phyloP scores from a whole-genome alignment of 2,329 filamentous ascomycete species.

The Nakataea oryzae region DNA sequence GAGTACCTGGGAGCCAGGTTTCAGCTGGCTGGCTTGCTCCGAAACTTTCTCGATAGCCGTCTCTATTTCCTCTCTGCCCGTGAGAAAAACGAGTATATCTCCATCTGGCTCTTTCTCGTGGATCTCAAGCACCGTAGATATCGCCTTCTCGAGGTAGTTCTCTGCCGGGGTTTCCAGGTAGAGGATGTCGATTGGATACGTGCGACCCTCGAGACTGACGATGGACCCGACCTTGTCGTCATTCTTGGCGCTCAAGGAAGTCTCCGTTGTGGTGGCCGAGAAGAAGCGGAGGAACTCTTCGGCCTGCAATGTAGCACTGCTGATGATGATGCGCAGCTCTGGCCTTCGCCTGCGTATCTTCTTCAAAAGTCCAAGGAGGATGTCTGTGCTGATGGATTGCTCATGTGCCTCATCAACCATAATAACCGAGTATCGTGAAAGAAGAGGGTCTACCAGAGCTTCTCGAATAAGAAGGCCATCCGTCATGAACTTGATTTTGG shows the following conservation, averaged over 20 bases:
- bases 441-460: conserved; percentile 80
- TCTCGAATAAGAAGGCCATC: conserved; percentile 87
- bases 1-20: conserved; percentile 45
- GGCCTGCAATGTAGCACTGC: conserved; percentile 86
- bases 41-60: conserved; percentile 67
- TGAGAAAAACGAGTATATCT: conserved; percentile 85
- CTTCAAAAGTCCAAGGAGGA: conserved; percentile 80
- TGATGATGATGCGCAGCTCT: conserved; percentile 80
- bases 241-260: conserved; percentile 12
- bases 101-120: conserved; percentile 71
- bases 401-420: conserved; percentile 99
- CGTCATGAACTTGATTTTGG: conserved; percentile 88
- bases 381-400: conserved; percentile 82
- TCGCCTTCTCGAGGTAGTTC: conserved; percentile 75
- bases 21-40: conserved; percentile 57
- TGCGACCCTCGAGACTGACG: conserved; percentile 76
- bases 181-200: conserved; percentile 79
- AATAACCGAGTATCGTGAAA: conserved; percentile 87
- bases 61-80: conserved; percentile 89
- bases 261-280: conserved; percentile 2
- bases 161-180: conserved; percentile 71
- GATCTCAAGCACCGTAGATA: conserved; percentile 80
- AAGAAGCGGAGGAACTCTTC: conserved; percentile 82
- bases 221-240: conserved; percentile 42
- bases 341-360: conserved; percentile 75